Conservation (phyloP, 345 rosid genomes). For the Nephelium lappaceum region DNA sequence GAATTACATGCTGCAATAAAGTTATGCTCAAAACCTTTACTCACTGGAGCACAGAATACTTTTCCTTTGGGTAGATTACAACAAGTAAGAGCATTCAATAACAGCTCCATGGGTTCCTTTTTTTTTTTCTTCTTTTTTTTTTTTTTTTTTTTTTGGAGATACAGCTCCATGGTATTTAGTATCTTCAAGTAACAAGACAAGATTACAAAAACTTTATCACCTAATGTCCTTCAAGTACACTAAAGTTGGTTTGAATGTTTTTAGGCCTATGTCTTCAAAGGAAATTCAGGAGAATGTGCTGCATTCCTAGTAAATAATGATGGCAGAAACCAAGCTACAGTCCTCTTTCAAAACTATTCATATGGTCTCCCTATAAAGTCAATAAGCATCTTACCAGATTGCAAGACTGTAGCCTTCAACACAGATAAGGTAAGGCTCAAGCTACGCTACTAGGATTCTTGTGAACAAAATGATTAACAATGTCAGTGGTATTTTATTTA, state of each 20-base stretch:
- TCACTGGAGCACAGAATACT: slow-evolving; percentile 26
- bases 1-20: slow-evolving; percentile 50
- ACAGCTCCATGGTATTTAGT: neutral
- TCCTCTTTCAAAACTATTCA: slow-evolving; percentile 29
- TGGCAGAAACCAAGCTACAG: slow-evolving; percentile 11
- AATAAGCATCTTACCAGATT: slow-evolving; percentile 51
- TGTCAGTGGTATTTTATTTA: neutral
- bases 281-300: slow-evolving; percentile 34
- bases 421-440: slow-evolving; percentile 27
- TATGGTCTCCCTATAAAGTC: slow-evolving; percentile 40
- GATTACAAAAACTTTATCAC: neutral
- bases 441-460: neutral
- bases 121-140: no score
- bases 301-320: slow-evolving; percentile 46
- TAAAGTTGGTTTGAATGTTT: slow-evolving; percentile 19
- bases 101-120: neutral
- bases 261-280: slow-evolving; percentile 36
- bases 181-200: neutral
- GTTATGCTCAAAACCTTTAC: slow-evolving; percentile 40
- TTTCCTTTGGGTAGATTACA: slow-evolving; percentile 37
- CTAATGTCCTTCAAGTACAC: neutral
- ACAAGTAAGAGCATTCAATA: slow-evolving; percentile 32
- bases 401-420: slow-evolving; percentile 41
- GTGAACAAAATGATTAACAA: neutral
- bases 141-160: no score